Percentiles rank a stretch among this genome's conserved stretches.
These are phyloP conservation scores for Rhizophora apiculata DNA, from an alignment of 345 rosid genomes.

Conservation along the genomic window DNA sequence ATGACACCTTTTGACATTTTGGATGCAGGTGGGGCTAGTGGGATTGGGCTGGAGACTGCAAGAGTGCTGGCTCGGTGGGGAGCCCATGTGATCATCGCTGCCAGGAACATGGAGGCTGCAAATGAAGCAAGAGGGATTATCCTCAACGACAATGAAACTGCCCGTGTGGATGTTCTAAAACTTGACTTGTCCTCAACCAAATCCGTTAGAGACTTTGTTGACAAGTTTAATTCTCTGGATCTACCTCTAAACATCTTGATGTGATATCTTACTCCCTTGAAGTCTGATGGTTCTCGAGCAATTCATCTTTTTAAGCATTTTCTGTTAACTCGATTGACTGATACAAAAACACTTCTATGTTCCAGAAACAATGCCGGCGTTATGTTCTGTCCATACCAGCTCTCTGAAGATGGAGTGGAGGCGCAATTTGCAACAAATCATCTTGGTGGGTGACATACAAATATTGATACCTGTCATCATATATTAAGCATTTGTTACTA, in stretches of 20 bases:
- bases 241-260: constrained; percentile 76
- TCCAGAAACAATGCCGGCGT: constrained; percentile 84
- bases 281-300: not conserved
- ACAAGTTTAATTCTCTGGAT: constrained; percentile 47
- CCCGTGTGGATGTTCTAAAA: constrained; percentile 47
- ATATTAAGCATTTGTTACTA: too few species aligned
- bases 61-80: constrained; percentile 64
- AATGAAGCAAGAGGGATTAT: constrained; percentile 54
- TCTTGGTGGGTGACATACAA: constrained; percentile 40
- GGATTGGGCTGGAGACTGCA: constrained; percentile 88
- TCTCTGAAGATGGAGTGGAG: constrained; percentile 70
- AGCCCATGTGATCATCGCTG: constrained; percentile 75
- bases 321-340: not conserved
- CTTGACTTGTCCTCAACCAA: constrained; percentile 61
- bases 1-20: not conserved
- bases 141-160: constrained; percentile 33
- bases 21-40: constrained; percentile 77
- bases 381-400: constrained; percentile 80
- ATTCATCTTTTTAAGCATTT: not conserved
- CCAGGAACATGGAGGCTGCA: constrained; percentile 74
- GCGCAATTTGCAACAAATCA: constrained; percentile 78
- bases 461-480: too few species aligned
- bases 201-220: constrained; percentile 50
- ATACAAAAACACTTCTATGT: not conserved
- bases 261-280: constrained; percentile 29